Evolutionary conservation across 495 filamentous ascomycete species (phyloP).

Genomic region (Cercophora sp.): DNA sequence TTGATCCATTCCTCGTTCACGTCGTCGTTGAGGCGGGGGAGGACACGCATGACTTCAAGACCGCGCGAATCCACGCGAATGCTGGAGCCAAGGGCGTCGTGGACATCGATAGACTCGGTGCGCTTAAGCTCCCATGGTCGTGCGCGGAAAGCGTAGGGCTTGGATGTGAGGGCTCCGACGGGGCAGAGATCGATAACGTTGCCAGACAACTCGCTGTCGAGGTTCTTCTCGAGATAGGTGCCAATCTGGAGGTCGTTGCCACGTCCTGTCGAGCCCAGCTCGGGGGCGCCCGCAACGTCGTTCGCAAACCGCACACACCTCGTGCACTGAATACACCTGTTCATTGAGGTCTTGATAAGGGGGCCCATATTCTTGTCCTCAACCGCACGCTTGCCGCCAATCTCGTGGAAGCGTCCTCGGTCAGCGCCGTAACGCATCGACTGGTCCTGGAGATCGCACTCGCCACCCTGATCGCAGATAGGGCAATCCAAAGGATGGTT

Average conservation of each 20-base stretch:
- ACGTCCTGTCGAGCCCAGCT: constrained; percentile 88
- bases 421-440: constrained; percentile 98
- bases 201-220: constrained; percentile 90
- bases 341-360: constrained; percentile 99
- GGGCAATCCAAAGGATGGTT: constrained; percentile 98
- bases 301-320: constrained; percentile 97
- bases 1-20: constrained; percentile 99
- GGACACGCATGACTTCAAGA: constrained; percentile 91
- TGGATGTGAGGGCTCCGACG: constrained; percentile 91
- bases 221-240: constrained; percentile 87
- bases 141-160: constrained; percentile 96
- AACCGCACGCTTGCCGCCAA: constrained; percentile 89
- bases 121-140: constrained; percentile 94
- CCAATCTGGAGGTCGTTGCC: constrained; percentile 98
- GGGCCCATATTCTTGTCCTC: constrained; percentile 99
- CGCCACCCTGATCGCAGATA: constrained; percentile 96
- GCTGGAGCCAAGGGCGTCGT: constrained; percentile 88
- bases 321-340: constrained; percentile 98
- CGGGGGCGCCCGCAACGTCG: constrained; percentile 91
- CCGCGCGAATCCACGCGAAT: constrained; percentile 90
- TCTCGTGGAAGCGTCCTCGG: constrained; percentile 92
- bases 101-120: constrained; percentile 89
- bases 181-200: constrained; percentile 98
- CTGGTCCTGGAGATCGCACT: constrained; percentile 98
- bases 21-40: constrained; percentile 92